Conservation (phyloP, 1,284 basidiomycete genomes). For the Trametes polyzona region DNA sequence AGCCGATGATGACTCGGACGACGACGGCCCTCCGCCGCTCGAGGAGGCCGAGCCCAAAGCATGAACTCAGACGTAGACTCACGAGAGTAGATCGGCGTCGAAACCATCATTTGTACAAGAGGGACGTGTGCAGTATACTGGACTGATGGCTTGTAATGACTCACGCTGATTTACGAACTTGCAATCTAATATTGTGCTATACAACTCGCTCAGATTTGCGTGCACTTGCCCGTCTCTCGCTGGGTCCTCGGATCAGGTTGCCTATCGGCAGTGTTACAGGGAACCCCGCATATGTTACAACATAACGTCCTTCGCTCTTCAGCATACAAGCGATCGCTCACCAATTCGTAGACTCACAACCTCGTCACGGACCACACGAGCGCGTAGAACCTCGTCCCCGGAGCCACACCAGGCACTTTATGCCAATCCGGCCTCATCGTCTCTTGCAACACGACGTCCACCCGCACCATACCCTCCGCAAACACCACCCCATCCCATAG, state of each 20-base stretch:
- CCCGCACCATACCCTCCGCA: conserved; percentile 38
- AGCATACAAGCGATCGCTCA: too few relatives aligned
- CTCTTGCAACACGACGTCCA: conserved; percentile 29
- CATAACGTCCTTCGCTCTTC: too few relatives aligned
- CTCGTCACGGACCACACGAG: conserved; percentile 6
- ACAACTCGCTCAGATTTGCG: not conserved
- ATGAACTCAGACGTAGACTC: conserved; percentile 19
- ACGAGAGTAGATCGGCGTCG: not conserved
- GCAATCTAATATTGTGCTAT: conserved; percentile 22
- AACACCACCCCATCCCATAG: conserved; percentile 48
- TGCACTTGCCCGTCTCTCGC: not conserved
- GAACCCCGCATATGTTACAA: too few relatives aligned
- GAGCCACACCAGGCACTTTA: not conserved
- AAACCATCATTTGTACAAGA: conserved; percentile 10
- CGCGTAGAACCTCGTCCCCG: not conserved
- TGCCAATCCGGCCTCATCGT: not conserved
- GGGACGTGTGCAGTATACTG: conserved; percentile 25
- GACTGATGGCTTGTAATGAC: conserved; percentile 22
- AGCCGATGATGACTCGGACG: conserved; percentile 55
- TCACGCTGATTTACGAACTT: conserved; percentile 20
- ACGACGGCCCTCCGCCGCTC: conserved; percentile 77
- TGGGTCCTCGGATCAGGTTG: not conserved
- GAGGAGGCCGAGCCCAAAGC: conserved; percentile 58
- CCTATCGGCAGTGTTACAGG: not conserved
- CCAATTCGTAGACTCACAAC: not conserved